Conservation (phyloP, 2,329 filamentous ascomycete genomes). For the Bipolaris oryzae region DNA sequence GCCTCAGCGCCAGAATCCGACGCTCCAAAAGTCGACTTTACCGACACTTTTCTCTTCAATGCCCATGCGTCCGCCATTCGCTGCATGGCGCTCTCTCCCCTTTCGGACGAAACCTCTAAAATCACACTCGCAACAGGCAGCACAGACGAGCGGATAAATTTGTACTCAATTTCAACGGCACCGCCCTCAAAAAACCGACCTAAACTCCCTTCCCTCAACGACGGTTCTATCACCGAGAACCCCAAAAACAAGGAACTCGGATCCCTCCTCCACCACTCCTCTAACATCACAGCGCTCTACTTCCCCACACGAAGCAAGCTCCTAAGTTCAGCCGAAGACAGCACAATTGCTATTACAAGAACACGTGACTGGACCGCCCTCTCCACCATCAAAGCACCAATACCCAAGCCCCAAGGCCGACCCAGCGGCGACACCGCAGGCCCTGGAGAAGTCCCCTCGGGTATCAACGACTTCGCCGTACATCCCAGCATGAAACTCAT, state of each 20-base stretch:
- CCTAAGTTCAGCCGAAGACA: slow-evolving; percentile 87
- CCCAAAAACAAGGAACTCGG: slow-evolving; percentile 87
- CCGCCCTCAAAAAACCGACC: slow-evolving; percentile 62
- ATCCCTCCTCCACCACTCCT: slow-evolving; percentile 82
- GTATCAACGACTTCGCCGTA: slow-evolving; percentile 92
- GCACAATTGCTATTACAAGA: slow-evolving; percentile 83
- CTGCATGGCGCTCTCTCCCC: slow-evolving; percentile 78
- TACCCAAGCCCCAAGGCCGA: slow-evolving; percentile 77
- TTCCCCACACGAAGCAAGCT: slow-evolving; percentile 90
- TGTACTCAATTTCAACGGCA: slow-evolving; percentile 79
- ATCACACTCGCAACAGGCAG: slow-evolving; percentile 88
- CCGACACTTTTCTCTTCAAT: slow-evolving; percentile 94
- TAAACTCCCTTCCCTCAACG: slow-evolving; percentile 69
- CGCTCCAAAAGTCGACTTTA: slow-evolving; percentile 65
- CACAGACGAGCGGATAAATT: slow-evolving; percentile 92
- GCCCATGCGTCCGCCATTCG: slow-evolving; percentile 90
- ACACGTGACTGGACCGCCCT: slow-evolving; percentile 89
- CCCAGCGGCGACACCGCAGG: slow-evolving; percentile 90
- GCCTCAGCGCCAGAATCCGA: slow-evolving; percentile 27
- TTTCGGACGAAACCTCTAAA: slow-evolving; percentile 75
- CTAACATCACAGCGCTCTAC: slow-evolving; percentile 76
- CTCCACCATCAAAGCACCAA: slow-evolving; percentile 85
- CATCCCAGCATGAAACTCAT: slow-evolving; percentile 97
- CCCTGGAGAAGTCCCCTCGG: slow-evolving; percentile 78
- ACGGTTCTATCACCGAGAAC: slow-evolving; percentile 80